A percentile compares a stretch with the other conserved stretches of the same genome.
These are phyloP conservation scores for Iris pallida DNA, from an alignment of 116 monocot species.

Conservation along the genomic window DNA sequence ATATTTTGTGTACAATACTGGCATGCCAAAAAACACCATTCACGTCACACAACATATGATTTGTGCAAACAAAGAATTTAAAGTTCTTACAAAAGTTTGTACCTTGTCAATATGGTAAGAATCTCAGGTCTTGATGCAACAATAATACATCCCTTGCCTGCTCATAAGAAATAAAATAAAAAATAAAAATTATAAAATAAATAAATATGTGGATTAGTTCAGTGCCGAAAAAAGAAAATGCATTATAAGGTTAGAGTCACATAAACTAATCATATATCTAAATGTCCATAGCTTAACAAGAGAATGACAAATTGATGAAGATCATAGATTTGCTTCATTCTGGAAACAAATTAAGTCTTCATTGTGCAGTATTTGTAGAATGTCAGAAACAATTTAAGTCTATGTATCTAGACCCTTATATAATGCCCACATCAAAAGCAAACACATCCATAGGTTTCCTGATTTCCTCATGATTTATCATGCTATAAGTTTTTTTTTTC, in stretches of 20 bases:
- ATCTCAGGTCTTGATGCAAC: slow-evolving; percentile 73
- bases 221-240: not conserved
- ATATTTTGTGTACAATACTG: not conserved
- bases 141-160: slow-evolving; percentile 73
- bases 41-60: not conserved
- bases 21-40: not conserved
- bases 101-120: slow-evolving; percentile 61
- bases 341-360: too few relatives aligned
- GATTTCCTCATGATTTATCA: too few relatives aligned
- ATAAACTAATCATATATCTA: too few relatives aligned
- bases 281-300: too few relatives aligned
- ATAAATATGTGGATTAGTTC: not conserved
- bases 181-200: slow-evolving; percentile 4
- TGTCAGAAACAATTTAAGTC: too few relatives aligned
- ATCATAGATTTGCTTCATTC: too few relatives aligned
- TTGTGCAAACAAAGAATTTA: not conserved
- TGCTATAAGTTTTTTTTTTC: too few relatives aligned
- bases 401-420: too few relatives aligned
- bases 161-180: not conserved
- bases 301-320: too few relatives aligned
- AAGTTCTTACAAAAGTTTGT: not conserved
- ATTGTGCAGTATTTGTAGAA: too few relatives aligned
- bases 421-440: too few relatives aligned
- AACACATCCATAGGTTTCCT: too few relatives aligned
- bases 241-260: not conserved